Conservation (phyloP, 805 yeast genomes). For the Komagataella pastoris region DNA sequence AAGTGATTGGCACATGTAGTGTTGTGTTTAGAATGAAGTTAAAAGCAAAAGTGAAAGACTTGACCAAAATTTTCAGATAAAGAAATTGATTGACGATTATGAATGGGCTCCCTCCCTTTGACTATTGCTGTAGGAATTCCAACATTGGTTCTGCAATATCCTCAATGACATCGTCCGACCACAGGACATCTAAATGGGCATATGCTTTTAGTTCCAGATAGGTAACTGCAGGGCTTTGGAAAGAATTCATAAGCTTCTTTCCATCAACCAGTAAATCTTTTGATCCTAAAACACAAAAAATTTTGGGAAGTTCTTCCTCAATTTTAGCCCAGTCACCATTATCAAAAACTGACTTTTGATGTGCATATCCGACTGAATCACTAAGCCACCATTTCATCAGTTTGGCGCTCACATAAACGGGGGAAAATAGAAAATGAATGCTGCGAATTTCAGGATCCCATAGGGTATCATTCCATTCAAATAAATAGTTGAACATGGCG, state of each 20-base stretch:
- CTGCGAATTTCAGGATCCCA: conserved; percentile 62
- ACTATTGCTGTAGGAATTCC: conserved; percentile 13
- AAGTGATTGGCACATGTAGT: neutral
- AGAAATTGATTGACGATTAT: neutral
- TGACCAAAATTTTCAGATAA: neutral
- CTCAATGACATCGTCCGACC: conserved; percentile 73
- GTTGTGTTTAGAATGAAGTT: no score
- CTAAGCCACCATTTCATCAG: conserved; percentile 89
- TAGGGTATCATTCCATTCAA: conserved; percentile 73
- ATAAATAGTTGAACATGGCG: conserved; percentile 73
- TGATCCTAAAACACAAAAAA: conserved; percentile 59
- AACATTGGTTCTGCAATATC: conserved; percentile 43
- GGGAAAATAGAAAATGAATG: conserved; percentile 75
- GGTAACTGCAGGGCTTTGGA: conserved; percentile 28
- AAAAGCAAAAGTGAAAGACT: neutral
- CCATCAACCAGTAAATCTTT: conserved; percentile 75
- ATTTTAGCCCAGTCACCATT: neutral
- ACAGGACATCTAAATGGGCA: conserved; percentile 81
- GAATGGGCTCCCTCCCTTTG: neutral
- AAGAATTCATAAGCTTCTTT: conserved; percentile 46
- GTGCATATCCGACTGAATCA: conserved; percentile 34
- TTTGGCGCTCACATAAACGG: conserved; percentile 67
- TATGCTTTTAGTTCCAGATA: conserved; percentile 42
- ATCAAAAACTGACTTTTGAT: conserved; percentile 38
- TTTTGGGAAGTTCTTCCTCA: conserved; percentile 38